A percentile compares a stretch with the other conserved stretches of the same genome.
Evolutionary conservation across 371 early-diverging fungal genomes (phyloP).

Genomic region (Mortierella sp.): DNA sequence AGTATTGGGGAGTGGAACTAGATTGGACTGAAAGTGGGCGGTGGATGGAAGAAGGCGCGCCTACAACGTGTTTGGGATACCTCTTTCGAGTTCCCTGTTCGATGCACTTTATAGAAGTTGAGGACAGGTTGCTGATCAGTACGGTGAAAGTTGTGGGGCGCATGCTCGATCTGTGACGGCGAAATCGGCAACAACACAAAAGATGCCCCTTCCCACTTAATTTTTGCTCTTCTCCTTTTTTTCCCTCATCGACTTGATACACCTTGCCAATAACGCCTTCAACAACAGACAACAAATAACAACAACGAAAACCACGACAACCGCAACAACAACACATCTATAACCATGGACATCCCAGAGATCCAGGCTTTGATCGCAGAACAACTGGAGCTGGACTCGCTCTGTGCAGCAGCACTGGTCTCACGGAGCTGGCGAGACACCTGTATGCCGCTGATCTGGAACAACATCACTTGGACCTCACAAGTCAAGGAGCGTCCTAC

Average conservation of each 20-base stretch:
- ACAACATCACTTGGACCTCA: background rate
- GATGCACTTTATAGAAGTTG: constrained; percentile 16
- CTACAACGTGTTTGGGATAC: constrained; percentile 52
- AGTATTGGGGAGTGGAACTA: too few relatives aligned
- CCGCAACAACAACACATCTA: background rate
- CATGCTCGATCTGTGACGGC: background rate
- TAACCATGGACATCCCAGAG: constrained; percentile 11
- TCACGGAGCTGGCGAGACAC: background rate
- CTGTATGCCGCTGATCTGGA: constrained; percentile 12
- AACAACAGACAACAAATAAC: background rate
- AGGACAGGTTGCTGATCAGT: constrained; percentile 33
- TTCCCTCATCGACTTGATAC: too few relatives aligned
- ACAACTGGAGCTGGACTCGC: background rate
- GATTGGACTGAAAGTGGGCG: constrained; percentile 23
- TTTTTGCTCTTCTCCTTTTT: background rate
- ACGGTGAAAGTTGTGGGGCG: constrained; percentile 38
- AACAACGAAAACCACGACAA: too few relatives aligned
- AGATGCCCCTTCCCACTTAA: background rate
- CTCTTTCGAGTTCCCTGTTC: constrained; percentile 26
- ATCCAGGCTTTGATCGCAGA: background rate
- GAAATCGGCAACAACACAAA: background rate
- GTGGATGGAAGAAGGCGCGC: constrained; percentile 37
- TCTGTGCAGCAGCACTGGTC: background rate
- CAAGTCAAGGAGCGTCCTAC: background rate
- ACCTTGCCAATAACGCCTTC: too few relatives aligned